phyloP scores from a whole-genome alignment of 2,329 filamentous ascomycete species.

The Elsinoe perseae region DNA sequence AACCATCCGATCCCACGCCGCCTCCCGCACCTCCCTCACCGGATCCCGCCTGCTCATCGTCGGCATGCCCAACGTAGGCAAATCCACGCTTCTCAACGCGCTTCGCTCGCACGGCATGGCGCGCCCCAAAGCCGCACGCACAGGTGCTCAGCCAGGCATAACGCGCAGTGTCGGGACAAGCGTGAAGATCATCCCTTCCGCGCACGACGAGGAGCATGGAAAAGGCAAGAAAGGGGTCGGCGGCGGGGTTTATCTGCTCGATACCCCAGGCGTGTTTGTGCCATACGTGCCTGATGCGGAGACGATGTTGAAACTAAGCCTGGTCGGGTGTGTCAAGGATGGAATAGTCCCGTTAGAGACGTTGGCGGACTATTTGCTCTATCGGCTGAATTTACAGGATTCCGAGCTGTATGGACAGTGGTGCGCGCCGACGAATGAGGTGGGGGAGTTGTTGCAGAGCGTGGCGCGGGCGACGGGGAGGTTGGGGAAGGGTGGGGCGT shows the following conservation, averaged over 20 bases:
- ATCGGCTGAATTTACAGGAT: slow-evolving; percentile 64
- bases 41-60: slow-evolving; percentile 82
- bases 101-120: slow-evolving; percentile 63
- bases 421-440: slow-evolving; percentile 70
- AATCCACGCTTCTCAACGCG: slow-evolving; percentile 87
- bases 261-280: slow-evolving; percentile 92
- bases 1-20: slow-evolving; percentile 45
- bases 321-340: slow-evolving; percentile 86
- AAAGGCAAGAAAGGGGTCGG: slow-evolving; percentile 38
- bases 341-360: slow-evolving; percentile 69
- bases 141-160: slow-evolving; percentile 80
- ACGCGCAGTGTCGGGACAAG: slow-evolving; percentile 72
- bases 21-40: slow-evolving; percentile 54
- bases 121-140: slow-evolving; percentile 65
- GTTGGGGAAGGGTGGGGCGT: slow-evolving; percentile 62
- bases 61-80: slow-evolving; percentile 96
- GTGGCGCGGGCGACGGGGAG: slow-evolving; percentile 70
- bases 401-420: slow-evolving; percentile 57
- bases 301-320: slow-evolving; percentile 88
- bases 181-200: slow-evolving; percentile 62
- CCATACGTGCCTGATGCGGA: slow-evolving; percentile 80
- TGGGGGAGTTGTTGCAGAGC: slow-evolving; percentile 61
- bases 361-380: slow-evolving; percentile 85
- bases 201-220: slow-evolving; percentile 39
- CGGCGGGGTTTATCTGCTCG: slow-evolving; percentile 70